Percentiles rank a stretch among this genome's conserved stretches.
These are phyloP conservation scores for Monosporascus sp. DNA, from an alignment of 2,329 filamentous ascomycete genomes.

Conservation along the genomic window DNA sequence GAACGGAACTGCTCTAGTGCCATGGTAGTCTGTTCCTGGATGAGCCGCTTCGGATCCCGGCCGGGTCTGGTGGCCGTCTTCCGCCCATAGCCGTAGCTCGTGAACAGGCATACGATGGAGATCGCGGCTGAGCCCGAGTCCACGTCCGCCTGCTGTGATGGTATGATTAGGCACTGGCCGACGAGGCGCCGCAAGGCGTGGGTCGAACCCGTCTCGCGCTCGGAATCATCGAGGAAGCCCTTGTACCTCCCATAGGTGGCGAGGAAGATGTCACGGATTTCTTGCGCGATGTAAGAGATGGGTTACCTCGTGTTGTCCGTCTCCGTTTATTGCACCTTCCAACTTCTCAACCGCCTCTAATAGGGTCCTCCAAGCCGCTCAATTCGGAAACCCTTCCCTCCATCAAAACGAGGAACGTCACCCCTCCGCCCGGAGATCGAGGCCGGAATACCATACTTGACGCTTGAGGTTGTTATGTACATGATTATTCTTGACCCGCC, in stretches of 20 bases:
- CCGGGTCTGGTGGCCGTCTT: constrained; percentile 10
- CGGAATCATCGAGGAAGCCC: constrained; percentile 17
- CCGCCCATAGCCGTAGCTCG: constrained; percentile 16
- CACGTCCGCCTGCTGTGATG: constrained; percentile 18
- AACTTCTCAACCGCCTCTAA: too few species aligned
- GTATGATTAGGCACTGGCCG: constrained; percentile 24
- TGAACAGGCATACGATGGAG: constrained; percentile 17
- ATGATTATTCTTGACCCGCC: too few species aligned
- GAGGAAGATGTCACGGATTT: constrained; percentile 21
- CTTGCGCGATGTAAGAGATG: constrained; percentile 14
- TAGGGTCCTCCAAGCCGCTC: too few species aligned
- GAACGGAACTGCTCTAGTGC: constrained; percentile 11
- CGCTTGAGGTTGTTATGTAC: too few species aligned
- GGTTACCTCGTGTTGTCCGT: too few species aligned
- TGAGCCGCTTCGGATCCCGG: constrained; percentile 6
- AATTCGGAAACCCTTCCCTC: too few species aligned
- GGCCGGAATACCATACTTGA: too few species aligned
- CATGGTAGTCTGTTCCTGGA: constrained; percentile 12
- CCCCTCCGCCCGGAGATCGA: too few species aligned
- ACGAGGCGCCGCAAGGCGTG: constrained; percentile 10
- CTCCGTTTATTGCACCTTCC: too few species aligned
- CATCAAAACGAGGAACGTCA: too few species aligned
- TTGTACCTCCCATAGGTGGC: constrained; percentile 19
- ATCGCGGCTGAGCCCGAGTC: constrained; percentile 13
- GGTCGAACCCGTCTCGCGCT: constrained; percentile 10